A percentile compares a stretch with the other conserved stretches of the same genome.
These are phyloP conservation scores for Ophiocordyceps camponoti-leonardi DNA, from an alignment of 2,329 filamentous ascomycete species.

Conservation along the genomic window DNA sequence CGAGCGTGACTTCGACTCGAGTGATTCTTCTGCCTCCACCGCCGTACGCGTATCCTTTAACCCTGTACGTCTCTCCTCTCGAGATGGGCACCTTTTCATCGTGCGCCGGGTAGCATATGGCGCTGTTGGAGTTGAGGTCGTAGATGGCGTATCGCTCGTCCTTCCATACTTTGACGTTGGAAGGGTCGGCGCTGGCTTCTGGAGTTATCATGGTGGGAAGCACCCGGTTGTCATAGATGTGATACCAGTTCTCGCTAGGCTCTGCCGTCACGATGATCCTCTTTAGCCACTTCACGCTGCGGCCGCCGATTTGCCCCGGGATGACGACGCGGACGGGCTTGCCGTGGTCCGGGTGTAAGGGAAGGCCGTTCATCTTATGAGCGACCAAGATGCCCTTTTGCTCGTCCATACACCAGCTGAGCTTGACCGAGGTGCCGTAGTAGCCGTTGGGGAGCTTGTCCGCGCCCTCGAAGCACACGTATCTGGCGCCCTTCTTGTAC, in stretches of 20 bases:
- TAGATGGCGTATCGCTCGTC: conserved; percentile 90
- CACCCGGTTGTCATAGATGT: conserved; percentile 85
- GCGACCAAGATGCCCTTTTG: conserved; percentile 76
- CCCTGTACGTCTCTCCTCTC: conserved; percentile 37
- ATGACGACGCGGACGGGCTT: conserved; percentile 70
- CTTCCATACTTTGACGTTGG: conserved; percentile 58
- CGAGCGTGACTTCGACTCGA: conserved; percentile 65
- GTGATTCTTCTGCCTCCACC: conserved; percentile 76
- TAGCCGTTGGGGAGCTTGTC: conserved; percentile 77
- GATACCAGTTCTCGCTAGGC: conserved; percentile 88
- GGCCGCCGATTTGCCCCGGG: conserved; percentile 78
- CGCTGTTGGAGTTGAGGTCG: conserved; percentile 77
- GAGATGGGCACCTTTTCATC: conserved; percentile 44
- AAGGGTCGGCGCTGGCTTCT: conserved; percentile 50
- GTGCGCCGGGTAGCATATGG: conserved; percentile 63
- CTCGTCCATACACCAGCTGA: conserved; percentile 75
- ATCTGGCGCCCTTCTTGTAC: conserved; percentile 47
- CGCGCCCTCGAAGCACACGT: conserved; percentile 82
- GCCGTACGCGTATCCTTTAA: conserved; percentile 73
- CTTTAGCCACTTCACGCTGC: conserved; percentile 88
- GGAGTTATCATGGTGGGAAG: conserved; percentile 74
- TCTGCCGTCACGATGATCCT: conserved; percentile 58
- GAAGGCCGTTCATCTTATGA: conserved; percentile 79
- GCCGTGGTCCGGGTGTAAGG: conserved; percentile 68
- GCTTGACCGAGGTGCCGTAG: conserved; percentile 75